phyloP scores from a whole-genome alignment of 345 rosid genomes.

The Pugionium dolabratum region DNA sequence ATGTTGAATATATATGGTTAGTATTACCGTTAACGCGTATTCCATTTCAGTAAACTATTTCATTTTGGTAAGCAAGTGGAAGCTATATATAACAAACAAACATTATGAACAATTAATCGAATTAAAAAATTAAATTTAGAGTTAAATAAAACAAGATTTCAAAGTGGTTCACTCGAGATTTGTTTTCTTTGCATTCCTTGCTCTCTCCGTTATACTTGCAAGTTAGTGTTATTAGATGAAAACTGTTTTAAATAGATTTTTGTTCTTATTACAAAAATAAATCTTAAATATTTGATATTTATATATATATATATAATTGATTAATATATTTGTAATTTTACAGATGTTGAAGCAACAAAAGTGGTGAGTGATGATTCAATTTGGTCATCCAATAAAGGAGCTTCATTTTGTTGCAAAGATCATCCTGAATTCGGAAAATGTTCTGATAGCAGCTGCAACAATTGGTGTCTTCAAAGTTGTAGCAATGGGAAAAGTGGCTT shows the following conservation, averaged over 20 bases:
- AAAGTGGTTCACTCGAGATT: conserved; percentile 3
- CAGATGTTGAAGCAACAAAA: conserved; percentile 8
- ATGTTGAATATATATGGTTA: too few relatives aligned
- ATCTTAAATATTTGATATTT: background rate
- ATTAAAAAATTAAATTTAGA: background rate
- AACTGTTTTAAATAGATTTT: background rate
- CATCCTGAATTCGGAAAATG: conserved; percentile 22
- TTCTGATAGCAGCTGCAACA: background rate
- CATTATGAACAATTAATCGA: background rate
- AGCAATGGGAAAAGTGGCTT: background rate
- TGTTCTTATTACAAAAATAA: background rate
- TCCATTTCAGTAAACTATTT: too few relatives aligned
- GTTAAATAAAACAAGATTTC: background rate
- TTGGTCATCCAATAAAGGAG: conserved; percentile 12
- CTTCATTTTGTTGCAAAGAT: conserved; percentile 19
- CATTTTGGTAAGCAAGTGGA: too few relatives aligned
- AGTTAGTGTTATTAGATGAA: conserved; percentile 18
- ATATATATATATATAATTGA: too few relatives aligned
- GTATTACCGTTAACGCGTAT: too few relatives aligned
- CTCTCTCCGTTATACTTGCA: conserved; percentile 16
- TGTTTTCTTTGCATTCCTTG: conserved; percentile 19
- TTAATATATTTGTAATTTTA: background rate
- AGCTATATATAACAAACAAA: too few relatives aligned
- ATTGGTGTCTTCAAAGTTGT: background rate
- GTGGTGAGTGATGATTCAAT: background rate